Conservation (phyloP, 2,329 filamentous ascomycete species). For the Onygenales sp. region DNA sequence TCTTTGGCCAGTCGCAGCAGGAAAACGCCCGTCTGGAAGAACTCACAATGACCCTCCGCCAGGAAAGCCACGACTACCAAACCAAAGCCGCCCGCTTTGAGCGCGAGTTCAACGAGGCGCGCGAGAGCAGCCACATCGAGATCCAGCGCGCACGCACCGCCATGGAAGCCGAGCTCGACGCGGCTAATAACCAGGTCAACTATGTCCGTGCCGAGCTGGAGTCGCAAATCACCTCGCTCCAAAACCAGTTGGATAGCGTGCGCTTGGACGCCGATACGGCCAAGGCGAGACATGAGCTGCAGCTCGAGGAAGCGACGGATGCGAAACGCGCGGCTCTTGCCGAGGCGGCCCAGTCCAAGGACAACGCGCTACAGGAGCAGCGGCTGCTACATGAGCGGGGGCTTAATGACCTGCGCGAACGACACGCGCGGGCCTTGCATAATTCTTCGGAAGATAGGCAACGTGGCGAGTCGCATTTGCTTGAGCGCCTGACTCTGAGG, state of each 20-base stretch:
- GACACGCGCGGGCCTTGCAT: slow-evolving; percentile 64
- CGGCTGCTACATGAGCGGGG: slow-evolving; percentile 60
- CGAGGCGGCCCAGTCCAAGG: slow-evolving; percentile 44
- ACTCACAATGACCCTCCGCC: slow-evolving; percentile 38
- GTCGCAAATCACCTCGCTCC: slow-evolving; percentile 62
- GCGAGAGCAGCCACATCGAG: slow-evolving; percentile 69
- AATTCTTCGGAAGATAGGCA: slow-evolving; percentile 74
- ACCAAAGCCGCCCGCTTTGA: slow-evolving; percentile 60
- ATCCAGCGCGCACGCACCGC: slow-evolving; percentile 70
- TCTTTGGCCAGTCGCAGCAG: slow-evolving; percentile 56
- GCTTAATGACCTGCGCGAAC: slow-evolving; percentile 64
- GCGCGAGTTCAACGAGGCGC: slow-evolving; percentile 74
- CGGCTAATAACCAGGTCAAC: slow-evolving; percentile 66
- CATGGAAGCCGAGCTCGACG: slow-evolving; percentile 72
- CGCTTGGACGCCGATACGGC: slow-evolving; percentile 71
- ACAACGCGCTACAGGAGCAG: slow-evolving; percentile 47
- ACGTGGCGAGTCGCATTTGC: slow-evolving; percentile 66
- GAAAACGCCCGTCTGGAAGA: slow-evolving; percentile 57
- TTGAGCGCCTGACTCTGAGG: slow-evolving; percentile 71
- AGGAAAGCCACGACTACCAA: slow-evolving; percentile 60
- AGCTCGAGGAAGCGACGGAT: slow-evolving; percentile 70
- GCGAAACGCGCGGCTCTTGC: slow-evolving; percentile 53
- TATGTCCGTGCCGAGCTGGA: slow-evolving; percentile 72
- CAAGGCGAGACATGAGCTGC: slow-evolving; percentile 71
- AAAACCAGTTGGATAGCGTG: slow-evolving; percentile 66